phyloP scores from a whole-genome alignment of 1,284 basidiomycete genomes.

The Singerocomus inundabilis region DNA sequence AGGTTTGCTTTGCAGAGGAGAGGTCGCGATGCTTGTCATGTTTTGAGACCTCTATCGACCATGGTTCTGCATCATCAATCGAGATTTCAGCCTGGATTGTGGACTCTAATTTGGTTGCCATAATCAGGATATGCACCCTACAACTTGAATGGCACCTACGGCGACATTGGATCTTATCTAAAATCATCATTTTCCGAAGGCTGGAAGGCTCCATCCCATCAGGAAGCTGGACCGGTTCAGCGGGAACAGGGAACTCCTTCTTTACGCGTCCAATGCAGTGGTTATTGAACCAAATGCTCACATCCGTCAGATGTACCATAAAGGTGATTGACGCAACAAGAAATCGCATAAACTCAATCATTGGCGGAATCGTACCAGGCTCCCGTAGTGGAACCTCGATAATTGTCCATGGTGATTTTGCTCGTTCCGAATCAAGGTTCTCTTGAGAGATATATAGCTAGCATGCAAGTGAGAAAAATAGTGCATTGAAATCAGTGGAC shows the following conservation, averaged over 20 bases:
- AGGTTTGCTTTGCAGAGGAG: neutral
- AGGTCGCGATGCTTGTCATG: neutral
- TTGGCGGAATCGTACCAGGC: slow-evolving; percentile 72
- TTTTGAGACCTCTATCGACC: neutral
- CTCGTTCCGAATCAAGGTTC: slow-evolving; percentile 38
- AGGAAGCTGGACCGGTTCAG: slow-evolving; percentile 55
- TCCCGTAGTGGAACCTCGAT: slow-evolving; percentile 89
- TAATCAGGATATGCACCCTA: neutral
- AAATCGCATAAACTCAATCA: slow-evolving; percentile 85
- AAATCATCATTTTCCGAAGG: slow-evolving; percentile 54
- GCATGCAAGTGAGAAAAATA: neutral
- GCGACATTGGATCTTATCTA: neutral
- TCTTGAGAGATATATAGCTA: slow-evolving; percentile 54
- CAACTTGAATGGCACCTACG: neutral
- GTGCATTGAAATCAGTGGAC: neutral
- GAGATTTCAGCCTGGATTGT: neutral
- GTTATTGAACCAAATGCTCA: slow-evolving; percentile 78
- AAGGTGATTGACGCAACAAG: slow-evolving; percentile 91
- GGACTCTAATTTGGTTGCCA: neutral
- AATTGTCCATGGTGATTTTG: slow-evolving; percentile 63
- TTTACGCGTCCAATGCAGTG: slow-evolving; percentile 68
- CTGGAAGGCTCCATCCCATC: slow-evolving; percentile 43
- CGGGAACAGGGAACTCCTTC: slow-evolving; percentile 51
- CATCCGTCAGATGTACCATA: slow-evolving; percentile 74
- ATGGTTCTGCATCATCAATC: neutral